phyloP scores from a whole-genome alignment of 106 monocot species.

The Agapanthus africanus region DNA sequence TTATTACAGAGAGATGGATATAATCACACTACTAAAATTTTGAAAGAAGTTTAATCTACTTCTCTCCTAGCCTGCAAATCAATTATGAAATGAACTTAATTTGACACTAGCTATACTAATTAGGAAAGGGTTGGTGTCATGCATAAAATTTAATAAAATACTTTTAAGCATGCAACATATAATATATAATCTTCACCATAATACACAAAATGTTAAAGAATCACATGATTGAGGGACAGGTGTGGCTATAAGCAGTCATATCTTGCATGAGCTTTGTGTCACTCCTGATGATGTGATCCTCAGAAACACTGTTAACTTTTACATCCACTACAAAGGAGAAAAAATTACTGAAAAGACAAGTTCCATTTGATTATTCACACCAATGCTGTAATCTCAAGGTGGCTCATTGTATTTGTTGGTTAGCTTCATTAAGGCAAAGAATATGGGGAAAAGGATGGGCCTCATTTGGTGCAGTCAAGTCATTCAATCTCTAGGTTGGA shows the following conservation, averaged over 20 bases:
- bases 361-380: neutral
- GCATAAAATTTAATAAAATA: too few species aligned
- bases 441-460: neutral
- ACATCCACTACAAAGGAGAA: neutral
- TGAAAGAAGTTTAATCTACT: too few species aligned
- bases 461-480: conserved; percentile 6
- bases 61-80: too few species aligned
- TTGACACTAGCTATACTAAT: too few species aligned
- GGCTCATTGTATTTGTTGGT: conserved; percentile 7
- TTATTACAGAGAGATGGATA: too few species aligned
- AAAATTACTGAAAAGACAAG: conserved; percentile 2
- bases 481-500: neutral
- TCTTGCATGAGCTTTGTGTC: conserved; percentile 5
- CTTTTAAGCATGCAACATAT: too few species aligned
- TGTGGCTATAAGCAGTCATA: conserved; percentile 4
- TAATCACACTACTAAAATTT: too few species aligned
- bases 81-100: too few species aligned
- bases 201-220: too few species aligned
- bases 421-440: conserved; percentile 6
- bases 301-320: neutral
- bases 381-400: conserved; percentile 5
- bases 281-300: neutral
- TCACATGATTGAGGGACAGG: conserved; percentile 1
- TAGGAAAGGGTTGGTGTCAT: too few species aligned
- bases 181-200: too few species aligned